Evolutionary conservation across 192 early-diverging fungal genomes (phyloP), one percentile per base, ranked within the genome.

Genomic region (Coemansia sp.): DNA sequence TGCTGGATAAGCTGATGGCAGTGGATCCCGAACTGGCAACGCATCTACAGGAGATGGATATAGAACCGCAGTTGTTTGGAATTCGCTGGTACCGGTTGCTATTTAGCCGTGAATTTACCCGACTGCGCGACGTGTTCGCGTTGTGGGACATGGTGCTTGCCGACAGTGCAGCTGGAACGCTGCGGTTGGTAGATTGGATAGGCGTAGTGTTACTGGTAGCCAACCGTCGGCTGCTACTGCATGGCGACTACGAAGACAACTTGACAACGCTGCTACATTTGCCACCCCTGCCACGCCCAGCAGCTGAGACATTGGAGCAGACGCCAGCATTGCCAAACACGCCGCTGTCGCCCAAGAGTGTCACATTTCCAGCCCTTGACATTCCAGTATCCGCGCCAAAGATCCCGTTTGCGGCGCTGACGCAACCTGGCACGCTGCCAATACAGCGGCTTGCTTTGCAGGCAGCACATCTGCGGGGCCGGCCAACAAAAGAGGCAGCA

Each of bases 41-140:
- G n/a, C 92, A 93, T 60, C 62, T 98, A 49, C 83, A 78, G 50
- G 63, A 63, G 23, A 84, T 93, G 53, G 85, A 86, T 7, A 93
- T 98, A 45, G 94, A 98, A 67, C 96, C 96, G 14, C 96, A 98
- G 69, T 80, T 98, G 14, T 98, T 91, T 83, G 96, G 92, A 47
- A 86, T 97, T 56, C 89, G 95, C 15, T 98, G 96, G 96, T 80
- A 95, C 52, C 84, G 96, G 37, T 75, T 98, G 32, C 84, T 98
- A 9, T 98, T 96, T 85, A 89, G 92, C 12, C 78, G 96, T 27
- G 96, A 98, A 74, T 90, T 98, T 48, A 58, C 85, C 11, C 61
- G 58, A 4, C 82, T 95, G 21, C 66, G 85, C 5, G 74, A 92
- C 22, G 73, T 93, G 15, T 56, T 94, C 14, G 53, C 54, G n/a